phyloP scores from a whole-genome alignment of 208 protist species.

The Trypanosoma cruzi region DNA sequence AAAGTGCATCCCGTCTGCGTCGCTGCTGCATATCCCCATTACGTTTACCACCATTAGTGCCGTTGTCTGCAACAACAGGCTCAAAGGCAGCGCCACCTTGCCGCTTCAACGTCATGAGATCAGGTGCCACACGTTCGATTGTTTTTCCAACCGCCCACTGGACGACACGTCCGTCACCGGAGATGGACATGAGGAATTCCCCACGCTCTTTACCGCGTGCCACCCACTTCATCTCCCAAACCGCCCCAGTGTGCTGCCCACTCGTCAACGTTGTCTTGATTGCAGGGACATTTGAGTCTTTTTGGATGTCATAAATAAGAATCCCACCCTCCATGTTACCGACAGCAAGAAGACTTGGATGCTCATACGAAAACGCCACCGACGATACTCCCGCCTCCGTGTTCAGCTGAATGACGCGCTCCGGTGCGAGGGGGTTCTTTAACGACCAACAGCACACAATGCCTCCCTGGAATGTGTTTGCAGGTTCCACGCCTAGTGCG shows the following conservation, averaged over 20 bases:
- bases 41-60: neutral
- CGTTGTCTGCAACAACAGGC: constrained; percentile 70
- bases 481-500: neutral
- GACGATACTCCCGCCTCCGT: constrained; percentile 86
- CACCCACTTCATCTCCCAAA: constrained; percentile 96
- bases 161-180: constrained; percentile 95
- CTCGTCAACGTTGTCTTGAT: constrained; percentile 56
- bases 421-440: constrained; percentile 94
- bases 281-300: constrained; percentile 64
- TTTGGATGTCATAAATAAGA: constrained; percentile 94
- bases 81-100: constrained; percentile 70
- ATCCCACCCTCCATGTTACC: constrained; percentile 93
- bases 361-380: constrained; percentile 91
- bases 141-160: constrained; percentile 96
- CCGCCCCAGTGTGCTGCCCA: constrained; percentile 94
- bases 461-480: constrained; percentile 37
- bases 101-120: constrained; percentile 94
- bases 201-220: constrained; percentile 83
- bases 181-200: constrained; percentile 95
- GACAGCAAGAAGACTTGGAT: constrained; percentile 93
- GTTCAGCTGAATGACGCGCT: constrained; percentile 84
- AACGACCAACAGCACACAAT: constrained; percentile 97
- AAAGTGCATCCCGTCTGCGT: constrained; percentile 79
- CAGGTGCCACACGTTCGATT: constrained; percentile 82
- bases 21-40: constrained; percentile 7